Conservation (phyloP, 2,329 filamentous ascomycete species). For the Aureobasidium sp. region DNA sequence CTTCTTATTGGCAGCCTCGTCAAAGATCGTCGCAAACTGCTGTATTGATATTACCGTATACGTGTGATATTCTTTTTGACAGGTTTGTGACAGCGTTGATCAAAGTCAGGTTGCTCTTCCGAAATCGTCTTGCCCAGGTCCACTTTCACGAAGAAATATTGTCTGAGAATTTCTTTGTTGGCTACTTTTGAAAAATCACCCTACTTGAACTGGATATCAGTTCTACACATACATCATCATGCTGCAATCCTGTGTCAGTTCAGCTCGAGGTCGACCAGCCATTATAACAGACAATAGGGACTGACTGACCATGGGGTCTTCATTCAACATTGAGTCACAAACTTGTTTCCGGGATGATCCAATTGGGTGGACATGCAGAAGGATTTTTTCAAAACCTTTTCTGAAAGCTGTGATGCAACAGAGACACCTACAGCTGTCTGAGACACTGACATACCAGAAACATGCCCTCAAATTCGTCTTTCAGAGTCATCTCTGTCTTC, state of each 20-base stretch:
- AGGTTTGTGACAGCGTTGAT: not conserved
- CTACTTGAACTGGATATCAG: not conserved
- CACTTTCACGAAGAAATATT: constrained; percentile 3
- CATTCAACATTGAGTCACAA: not conserved
- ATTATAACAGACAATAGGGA: not conserved
- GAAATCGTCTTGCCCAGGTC: not conserved
- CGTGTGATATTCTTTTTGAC: not conserved
- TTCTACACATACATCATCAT: not conserved
- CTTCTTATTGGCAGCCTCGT: not conserved
- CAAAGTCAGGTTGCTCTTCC: not conserved
- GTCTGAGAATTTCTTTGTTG: constrained; percentile 3
- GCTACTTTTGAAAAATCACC: not conserved
- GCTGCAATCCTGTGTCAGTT: not conserved
- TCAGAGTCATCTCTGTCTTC: not conserved
- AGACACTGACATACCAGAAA: not conserved
- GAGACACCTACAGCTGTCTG: not conserved
- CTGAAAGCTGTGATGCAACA: not conserved
- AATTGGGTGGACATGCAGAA: not conserved
- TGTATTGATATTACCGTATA: not conserved
- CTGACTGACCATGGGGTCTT: not conserved
- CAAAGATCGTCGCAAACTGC: not conserved
- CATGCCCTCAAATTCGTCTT: not conserved
- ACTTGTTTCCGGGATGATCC: not conserved
- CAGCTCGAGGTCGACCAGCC: not conserved
- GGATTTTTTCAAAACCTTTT: not conserved